phyloP scores from a whole-genome alignment of 352 stramenopile genomes.

The Phytophthora sojae region DNA sequence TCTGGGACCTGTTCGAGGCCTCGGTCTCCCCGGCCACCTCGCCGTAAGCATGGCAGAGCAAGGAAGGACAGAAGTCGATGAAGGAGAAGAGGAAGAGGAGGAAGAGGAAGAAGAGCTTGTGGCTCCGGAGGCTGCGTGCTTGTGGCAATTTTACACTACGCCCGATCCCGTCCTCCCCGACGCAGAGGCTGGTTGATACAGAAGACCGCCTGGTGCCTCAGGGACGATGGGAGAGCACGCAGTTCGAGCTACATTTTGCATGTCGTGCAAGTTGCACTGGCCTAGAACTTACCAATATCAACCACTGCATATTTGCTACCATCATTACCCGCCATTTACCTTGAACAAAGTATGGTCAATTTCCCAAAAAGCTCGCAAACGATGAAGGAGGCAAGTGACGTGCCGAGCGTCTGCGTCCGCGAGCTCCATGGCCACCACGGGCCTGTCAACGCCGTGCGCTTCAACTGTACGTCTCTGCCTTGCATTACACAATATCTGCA shows the following conservation, averaged over 20 bases:
- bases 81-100: conserved; percentile 18
- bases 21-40: conserved; percentile 26
- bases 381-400: conserved; percentile 17
- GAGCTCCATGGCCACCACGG: conserved; percentile 75
- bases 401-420: conserved; percentile 52
- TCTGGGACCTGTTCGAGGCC: conserved; percentile 81
- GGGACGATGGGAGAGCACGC: conserved; percentile 48
- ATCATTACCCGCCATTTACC: conserved; percentile 10
- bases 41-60: conserved; percentile 22
- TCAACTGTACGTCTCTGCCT: conserved; percentile 63
- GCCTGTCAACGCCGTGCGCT: conserved; percentile 79
- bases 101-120: conserved; percentile 4
- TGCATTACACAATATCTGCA: background rate
- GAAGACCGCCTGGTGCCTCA: conserved; percentile 38
- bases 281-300: conserved; percentile 17
- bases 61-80: conserved; percentile 9
- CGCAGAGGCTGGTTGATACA: conserved; percentile 39
- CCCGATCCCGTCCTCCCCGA: conserved; percentile 48
- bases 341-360: conserved; percentile 21
- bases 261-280: conserved; percentile 30
- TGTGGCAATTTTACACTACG: conserved; percentile 26
- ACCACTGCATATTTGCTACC: conserved; percentile 22
- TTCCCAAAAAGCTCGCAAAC: background rate
- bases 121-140: conserved; percentile 17
- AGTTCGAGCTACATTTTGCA: conserved; percentile 26